Evolutionary conservation across 1,284 basidiomycete species (phyloP), one percentile per base, ranked within the genome.

Genomic region (Microbotryomycetes sp.): DNA sequence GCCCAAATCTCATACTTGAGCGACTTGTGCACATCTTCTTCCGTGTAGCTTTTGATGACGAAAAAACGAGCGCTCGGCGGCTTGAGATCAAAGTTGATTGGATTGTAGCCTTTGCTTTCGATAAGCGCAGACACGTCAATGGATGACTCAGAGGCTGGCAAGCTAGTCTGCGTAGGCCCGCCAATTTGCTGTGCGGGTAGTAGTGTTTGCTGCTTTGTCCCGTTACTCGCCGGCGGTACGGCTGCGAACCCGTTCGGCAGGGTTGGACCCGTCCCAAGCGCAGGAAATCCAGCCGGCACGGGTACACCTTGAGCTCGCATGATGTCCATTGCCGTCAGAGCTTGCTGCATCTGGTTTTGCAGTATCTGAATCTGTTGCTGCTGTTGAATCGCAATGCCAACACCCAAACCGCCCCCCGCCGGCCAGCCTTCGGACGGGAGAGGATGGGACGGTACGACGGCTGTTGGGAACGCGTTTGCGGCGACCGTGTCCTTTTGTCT

Each of bases 21-120:
- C 3, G 51, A 59, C 53, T 96, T 96, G 78, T 96, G 92, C 2
- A 97, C 93, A 72, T 97, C 92, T 71, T 97, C 92, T 75, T 97
- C 92, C 5, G 92, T 97, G 77, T 93, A 97, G 0, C 89, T 92
- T 76, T 97, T 96, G 82, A 97, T 97, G 29, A 97, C 92, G 72
- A 96, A 96, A 78, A 83, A 97, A 18, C 91, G 83, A 7, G 92
- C 91, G 74, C 84, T 87, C 48, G 80, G 75, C 6, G 92, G 91
- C 54, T 85, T 81, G 59, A 83, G 84, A 70, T 94, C 89, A 70
- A 94, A 96, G 46, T 83, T 83, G 15, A 83, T 79, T 5, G 92
- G 92, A 72, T 96, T 96, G 73, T 96, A 91, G 11, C 91, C 91
- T 75, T 94, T 94, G 50, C 82, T 82, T 15, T 87, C 84, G 66